A percentile compares a stretch with the other conserved stretches of the same genome.
These are phyloP conservation scores for Pyricularia sp. DNA, from an alignment of 2,329 filamentous ascomycete genomes.

Conservation along the genomic window DNA sequence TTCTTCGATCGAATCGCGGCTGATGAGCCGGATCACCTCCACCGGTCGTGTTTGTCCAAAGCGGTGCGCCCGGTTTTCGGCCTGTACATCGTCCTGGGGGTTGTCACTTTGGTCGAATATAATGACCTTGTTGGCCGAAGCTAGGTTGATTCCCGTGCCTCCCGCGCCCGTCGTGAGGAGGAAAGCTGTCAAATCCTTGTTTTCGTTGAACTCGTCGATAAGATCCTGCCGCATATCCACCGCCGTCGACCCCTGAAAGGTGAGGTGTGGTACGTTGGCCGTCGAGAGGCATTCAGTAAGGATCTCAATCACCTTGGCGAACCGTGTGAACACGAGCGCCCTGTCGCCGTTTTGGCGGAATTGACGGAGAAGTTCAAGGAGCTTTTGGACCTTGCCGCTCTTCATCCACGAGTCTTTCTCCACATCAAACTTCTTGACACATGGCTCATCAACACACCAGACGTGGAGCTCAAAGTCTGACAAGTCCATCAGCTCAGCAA, in stretches of 20 bases:
- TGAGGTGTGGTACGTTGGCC: conserved; percentile 64
- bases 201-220: conserved; percentile 75
- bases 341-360: conserved; percentile 79
- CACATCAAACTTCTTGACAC: conserved; percentile 44
- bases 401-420: conserved; percentile 42
- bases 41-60: conserved; percentile 87
- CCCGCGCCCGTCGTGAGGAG: conserved; percentile 88
- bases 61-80: conserved; percentile 91
- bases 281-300: conserved; percentile 72
- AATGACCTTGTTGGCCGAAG: conserved; percentile 92
- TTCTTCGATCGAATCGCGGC: conserved; percentile 78
- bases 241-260: conserved; percentile 77
- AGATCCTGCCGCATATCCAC: conserved; percentile 78
- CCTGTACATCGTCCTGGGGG: conserved; percentile 95
- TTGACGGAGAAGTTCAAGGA: conserved; percentile 62
- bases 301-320: conserved; percentile 85
- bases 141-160: conserved; percentile 94
- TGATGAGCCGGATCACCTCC: conserved; percentile 80
- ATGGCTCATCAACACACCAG: conserved; percentile 52
- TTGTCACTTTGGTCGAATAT: conserved; percentile 98
- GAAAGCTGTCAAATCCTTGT: conserved; percentile 76
- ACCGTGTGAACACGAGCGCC: conserved; percentile 86
- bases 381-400: conserved; percentile 75
- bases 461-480: conserved; percentile 59
- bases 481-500: conserved; percentile 45